A percentile compares a stretch with the other conserved stretches of the same genome.
Conservation (phyloP, 73 alveolate species). For the Paramecium sexaurelia region DNA sequence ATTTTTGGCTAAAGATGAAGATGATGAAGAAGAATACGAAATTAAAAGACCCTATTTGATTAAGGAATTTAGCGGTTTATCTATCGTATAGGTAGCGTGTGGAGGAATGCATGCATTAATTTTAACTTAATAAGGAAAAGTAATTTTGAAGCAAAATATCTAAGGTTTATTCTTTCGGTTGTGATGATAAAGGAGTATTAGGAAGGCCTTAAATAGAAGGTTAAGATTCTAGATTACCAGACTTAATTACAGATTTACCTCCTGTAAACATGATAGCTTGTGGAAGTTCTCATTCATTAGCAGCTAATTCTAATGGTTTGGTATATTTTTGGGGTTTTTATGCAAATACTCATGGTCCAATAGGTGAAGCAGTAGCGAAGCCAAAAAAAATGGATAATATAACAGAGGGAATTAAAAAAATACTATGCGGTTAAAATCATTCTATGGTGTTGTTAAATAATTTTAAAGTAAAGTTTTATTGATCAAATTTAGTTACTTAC, state of each 20-base stretch:
- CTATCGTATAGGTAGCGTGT: conserved; percentile 67
- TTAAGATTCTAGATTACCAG: conserved; percentile 51
- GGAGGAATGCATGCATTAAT: conserved; percentile 82
- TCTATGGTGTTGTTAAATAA: conserved; percentile 66
- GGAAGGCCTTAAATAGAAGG: conserved; percentile 68
- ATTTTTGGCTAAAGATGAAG: conserved; percentile 69
- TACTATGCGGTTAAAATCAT: conserved; percentile 71
- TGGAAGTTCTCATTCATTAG: conserved; percentile 75
- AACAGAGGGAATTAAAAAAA: conserved; percentile 37
- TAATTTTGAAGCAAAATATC: not conserved
- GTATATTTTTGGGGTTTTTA: conserved; percentile 75
- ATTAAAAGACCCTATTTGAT: conserved; percentile 25
- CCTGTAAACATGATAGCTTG: conserved; percentile 69
- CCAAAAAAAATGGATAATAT: conserved; percentile 42
- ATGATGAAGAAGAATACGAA: conserved; percentile 68
- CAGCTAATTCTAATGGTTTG: conserved; percentile 65
- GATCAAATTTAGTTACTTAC: not conserved
- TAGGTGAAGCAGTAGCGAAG: conserved; percentile 54
- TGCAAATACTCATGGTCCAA: conserved; percentile 70
- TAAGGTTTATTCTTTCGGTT: conserved; percentile 79
- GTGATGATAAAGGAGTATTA: conserved; percentile 85
- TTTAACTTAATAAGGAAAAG: conserved; percentile 68
- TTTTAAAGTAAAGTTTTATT: not conserved
- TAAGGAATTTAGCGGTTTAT: not conserved
- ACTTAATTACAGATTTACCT: conserved; percentile 38